A percentile compares a stretch with the other conserved stretches of the same genome.
Evolutionary conservation across 106 monocot species (phyloP).

Genomic region (Dactylorhiza incarnata): DNA sequence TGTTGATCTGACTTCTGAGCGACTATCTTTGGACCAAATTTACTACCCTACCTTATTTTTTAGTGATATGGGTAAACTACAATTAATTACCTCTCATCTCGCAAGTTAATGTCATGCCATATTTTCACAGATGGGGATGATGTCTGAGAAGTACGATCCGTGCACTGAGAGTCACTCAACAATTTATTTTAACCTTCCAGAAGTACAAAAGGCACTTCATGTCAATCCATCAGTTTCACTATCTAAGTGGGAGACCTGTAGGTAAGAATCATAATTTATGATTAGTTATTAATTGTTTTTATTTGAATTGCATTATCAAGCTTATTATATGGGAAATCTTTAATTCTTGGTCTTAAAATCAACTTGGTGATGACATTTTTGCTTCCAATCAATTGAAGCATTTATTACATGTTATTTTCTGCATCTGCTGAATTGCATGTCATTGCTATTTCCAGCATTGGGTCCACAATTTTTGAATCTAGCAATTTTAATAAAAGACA

Average conservation of each 20-base stretch:
- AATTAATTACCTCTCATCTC: not conserved
- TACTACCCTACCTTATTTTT: too few relatives aligned
- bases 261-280: slow-evolving; percentile 26
- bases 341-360: not conserved
- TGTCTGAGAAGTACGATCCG: slow-evolving; percentile 84
- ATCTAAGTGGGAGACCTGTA: slow-evolving; percentile 90
- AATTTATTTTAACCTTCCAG: slow-evolving; percentile 86
- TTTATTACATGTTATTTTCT: not conserved
- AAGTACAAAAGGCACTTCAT: slow-evolving; percentile 90
- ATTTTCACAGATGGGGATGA: slow-evolving; percentile 37
- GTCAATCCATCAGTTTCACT: slow-evolving; percentile 50
- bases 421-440: not conserved
- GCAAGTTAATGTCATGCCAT: not conserved
- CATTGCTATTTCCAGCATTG: not conserved
- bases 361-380: not conserved
- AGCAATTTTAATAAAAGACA: not conserved
- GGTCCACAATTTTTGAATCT: not conserved
- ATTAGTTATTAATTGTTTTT: not conserved
- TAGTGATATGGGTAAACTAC: not conserved
- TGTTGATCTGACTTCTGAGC: too few relatives aligned
- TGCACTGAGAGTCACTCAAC: slow-evolving; percentile 91
- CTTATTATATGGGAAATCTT: not conserved
- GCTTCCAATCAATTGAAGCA: not conserved
- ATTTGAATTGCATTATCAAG: not conserved
- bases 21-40: too few relatives aligned